These are phyloP conservation scores for Aspergillus asperescens DNA, from an alignment of 495 filamentous ascomycete species.

Conservation along the genomic window DNA sequence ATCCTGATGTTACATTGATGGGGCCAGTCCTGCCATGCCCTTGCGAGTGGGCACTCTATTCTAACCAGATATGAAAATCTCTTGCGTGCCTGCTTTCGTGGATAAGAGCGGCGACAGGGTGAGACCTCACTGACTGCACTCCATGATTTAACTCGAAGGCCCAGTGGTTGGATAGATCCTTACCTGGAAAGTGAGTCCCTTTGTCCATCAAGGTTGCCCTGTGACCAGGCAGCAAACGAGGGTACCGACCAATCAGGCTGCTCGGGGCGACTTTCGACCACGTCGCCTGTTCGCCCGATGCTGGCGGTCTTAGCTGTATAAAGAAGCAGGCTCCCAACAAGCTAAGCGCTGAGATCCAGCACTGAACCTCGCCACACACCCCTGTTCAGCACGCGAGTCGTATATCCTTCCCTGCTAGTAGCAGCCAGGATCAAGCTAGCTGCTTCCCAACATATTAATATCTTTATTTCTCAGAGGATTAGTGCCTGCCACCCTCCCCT, in stretches of 20 bases:
- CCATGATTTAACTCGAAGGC: slow-evolving; percentile 12
- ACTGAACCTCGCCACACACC: slow-evolving; percentile 4
- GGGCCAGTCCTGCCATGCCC: slow-evolving; percentile 9
- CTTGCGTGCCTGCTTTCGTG: slow-evolving; percentile 10
- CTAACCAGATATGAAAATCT: slow-evolving; percentile 10
- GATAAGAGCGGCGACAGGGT: slow-evolving; percentile 12
- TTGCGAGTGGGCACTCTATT: slow-evolving; percentile 14
- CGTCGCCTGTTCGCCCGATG: slow-evolving; percentile 12
- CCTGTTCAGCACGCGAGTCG: slow-evolving; percentile 1
- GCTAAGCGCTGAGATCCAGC: slow-evolving; percentile 10
- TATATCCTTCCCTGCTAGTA: slow-evolving; percentile 14
- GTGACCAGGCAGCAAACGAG: slow-evolving; percentile 18
- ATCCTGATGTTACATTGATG: slow-evolving; percentile 12
- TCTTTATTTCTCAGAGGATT: slow-evolving; percentile 11
- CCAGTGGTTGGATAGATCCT: slow-evolving; percentile 14
- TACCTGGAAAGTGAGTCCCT: slow-evolving; percentile 13
- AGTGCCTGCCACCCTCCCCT: slow-evolving; percentile 9
- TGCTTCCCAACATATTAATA: slow-evolving; percentile 12
- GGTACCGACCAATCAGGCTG: slow-evolving; percentile 16
- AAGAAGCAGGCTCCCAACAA: slow-evolving; percentile 16
- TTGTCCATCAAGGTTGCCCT: slow-evolving; percentile 14
- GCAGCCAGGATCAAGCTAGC: slow-evolving; percentile 10
- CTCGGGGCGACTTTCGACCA: slow-evolving; percentile 14
- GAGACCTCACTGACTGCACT: slow-evolving; percentile 6
- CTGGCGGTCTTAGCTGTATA: slow-evolving; percentile 11